Conservation (phyloP, 345 rosid genomes). For the Lepidium didymum region DNA sequence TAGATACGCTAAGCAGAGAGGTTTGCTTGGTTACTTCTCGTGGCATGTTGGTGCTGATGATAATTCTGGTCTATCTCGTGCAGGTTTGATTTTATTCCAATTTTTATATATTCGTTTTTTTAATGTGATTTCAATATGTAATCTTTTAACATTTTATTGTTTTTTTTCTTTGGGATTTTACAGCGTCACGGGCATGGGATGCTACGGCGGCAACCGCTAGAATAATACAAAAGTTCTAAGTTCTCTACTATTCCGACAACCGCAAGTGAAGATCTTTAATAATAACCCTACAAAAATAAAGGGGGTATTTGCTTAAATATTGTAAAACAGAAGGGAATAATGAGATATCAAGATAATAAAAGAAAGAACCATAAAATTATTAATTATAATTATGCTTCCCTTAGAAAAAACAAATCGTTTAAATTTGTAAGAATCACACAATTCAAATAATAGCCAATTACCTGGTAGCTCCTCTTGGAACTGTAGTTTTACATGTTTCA, state of each 20-base stretch:
- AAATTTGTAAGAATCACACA: neutral
- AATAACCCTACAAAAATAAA: neutral
- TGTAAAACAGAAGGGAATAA: conserved; percentile 1
- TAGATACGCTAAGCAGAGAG: conserved; percentile 36
- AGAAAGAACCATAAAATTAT: neutral
- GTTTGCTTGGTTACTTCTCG: conserved; percentile 63
- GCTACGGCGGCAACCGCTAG: neutral
- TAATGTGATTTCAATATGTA: neutral
- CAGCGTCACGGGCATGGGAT: conserved; percentile 28
- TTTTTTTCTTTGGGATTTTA: neutral
- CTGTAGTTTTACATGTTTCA: neutral
- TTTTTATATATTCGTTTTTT: neutral
- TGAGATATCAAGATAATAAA: neutral
- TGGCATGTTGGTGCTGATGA: conserved; percentile 62
- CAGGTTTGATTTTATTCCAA: conserved; percentile 18
- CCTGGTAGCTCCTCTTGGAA: too few species aligned
- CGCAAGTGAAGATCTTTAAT: neutral
- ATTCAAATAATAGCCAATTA: neutral
- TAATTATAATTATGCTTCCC: neutral
- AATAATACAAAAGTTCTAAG: conserved; percentile 4
- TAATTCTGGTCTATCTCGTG: conserved; percentile 39
- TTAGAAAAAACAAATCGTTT: neutral
- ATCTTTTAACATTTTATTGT: neutral
- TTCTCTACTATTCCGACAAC: neutral
- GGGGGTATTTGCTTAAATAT: neutral